These are phyloP conservation scores for Amanita thiersii DNA, from an alignment of 768 basidiomycete genomes.

Conservation along the genomic window DNA sequence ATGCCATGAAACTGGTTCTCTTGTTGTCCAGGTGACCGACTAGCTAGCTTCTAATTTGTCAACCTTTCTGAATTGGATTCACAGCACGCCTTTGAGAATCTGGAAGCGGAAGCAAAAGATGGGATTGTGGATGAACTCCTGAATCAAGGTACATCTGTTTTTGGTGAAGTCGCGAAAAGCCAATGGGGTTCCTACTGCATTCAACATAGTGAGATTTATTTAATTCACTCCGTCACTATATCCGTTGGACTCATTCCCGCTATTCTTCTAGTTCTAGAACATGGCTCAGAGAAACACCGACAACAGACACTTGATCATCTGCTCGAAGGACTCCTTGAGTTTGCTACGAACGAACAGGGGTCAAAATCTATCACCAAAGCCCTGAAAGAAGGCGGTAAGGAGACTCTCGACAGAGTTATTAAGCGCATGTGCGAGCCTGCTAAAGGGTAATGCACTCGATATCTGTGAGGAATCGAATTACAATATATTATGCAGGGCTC, in stretches of 20 bases:
- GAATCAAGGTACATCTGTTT: conserved; percentile 58
- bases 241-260: background rate
- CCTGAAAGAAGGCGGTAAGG: conserved; percentile 75
- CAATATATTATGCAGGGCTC: conserved; percentile 25
- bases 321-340: conserved; percentile 68
- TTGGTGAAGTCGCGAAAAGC: conserved; percentile 73
- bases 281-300: conserved; percentile 70
- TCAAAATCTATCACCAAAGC: conserved; percentile 82
- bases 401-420: conserved; percentile 66
- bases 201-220: conserved; percentile 86
- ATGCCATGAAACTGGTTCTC: conserved; percentile 85
- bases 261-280: conserved; percentile 59
- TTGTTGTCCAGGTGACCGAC: conserved; percentile 71
- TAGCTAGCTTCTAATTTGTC: background rate
- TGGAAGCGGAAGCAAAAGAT: conserved; percentile 77
- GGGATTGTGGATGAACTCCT: conserved; percentile 81
- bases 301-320: conserved; percentile 74
- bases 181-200: conserved; percentile 89
- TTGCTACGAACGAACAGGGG: conserved; percentile 79
- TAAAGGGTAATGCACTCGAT: conserved; percentile 44
- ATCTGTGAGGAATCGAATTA: background rate
- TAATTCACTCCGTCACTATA: conserved; percentile 18
- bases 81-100: conserved; percentile 80
- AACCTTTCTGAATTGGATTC: conserved; percentile 5
- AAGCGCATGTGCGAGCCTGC: conserved; percentile 83